A percentile compares a stretch with the other conserved stretches of the same genome.
These are phyloP conservation scores for Nicotiana undulata DNA, from an alignment of 257 asterid species.

Conservation along the genomic window DNA sequence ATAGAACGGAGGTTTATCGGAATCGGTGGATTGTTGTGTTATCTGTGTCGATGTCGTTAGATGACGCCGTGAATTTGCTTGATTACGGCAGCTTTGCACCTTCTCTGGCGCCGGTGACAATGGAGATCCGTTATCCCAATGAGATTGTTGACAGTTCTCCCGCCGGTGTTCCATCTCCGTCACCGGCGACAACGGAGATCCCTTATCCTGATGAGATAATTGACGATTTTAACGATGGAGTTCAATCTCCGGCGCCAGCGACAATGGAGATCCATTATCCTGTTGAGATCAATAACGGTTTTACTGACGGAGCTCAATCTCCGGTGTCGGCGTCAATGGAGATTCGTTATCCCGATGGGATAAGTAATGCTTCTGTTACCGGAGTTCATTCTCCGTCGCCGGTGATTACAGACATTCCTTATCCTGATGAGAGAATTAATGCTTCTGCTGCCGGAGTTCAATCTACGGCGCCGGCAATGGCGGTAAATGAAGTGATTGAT, in stretches of 20 bases:
- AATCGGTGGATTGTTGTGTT: constrained; percentile 61
- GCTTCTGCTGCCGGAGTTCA: not conserved
- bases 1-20: constrained; percentile 45
- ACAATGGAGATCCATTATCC: not conserved
- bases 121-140: not conserved
- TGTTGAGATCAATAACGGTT: not conserved
- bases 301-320: not conserved
- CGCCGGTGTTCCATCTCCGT: constrained; percentile 3
- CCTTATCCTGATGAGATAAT: not conserved
- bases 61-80: constrained; percentile 24
- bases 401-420: not conserved
- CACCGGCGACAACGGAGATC: not conserved
- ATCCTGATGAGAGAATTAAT: not conserved
- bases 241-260: not conserved
- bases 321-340: not conserved
- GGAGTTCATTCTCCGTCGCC: constrained; percentile 11
- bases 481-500: not conserved
- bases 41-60: constrained; percentile 38
- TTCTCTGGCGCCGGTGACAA: not conserved
- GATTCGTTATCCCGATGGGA: not conserved
- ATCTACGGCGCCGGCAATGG: constrained; percentile 17
- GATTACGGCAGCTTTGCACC: not conserved
- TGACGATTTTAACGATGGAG: not conserved
- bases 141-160: not conserved
- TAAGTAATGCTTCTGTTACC: not conserved